These are phyloP conservation scores for Acorus calamus DNA, from an alignment of 106 monocot species.

Conservation along the genomic window DNA sequence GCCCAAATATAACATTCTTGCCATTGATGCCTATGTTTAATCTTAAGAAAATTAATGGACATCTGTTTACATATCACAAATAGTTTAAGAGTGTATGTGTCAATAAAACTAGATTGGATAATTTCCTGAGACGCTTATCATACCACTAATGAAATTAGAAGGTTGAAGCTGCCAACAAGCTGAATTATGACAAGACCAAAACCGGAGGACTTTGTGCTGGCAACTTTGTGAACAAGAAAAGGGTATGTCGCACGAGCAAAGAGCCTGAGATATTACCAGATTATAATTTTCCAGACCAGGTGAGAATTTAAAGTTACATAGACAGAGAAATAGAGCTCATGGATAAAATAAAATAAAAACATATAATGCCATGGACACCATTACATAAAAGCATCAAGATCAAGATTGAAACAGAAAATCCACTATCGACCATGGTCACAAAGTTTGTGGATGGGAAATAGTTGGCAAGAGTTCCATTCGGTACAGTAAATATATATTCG, in stretches of 20 bases:
- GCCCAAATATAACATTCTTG: slow-evolving; percentile 27
- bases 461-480: too few relatives aligned
- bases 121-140: not conserved
- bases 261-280: slow-evolving; percentile 4
- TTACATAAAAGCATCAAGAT: too few relatives aligned
- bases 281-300: not conserved
- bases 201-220: slow-evolving; percentile 6
- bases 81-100: not conserved
- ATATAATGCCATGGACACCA: too few relatives aligned
- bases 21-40: slow-evolving; percentile 8
- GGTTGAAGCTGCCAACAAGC: slow-evolving; percentile 25
- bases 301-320: not conserved
- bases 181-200: slow-evolving; percentile 24
- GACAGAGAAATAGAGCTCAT: not conserved
- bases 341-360: not conserved
- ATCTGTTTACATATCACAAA: slow-evolving; percentile 6
- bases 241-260: slow-evolving; percentile 15
- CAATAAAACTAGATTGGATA: not conserved
- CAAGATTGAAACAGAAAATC: too few relatives aligned
- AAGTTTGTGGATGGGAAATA: too few relatives aligned
- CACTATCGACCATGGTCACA: too few relatives aligned
- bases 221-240: slow-evolving; percentile 10
- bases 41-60: slow-evolving; percentile 14
- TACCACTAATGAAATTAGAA: slow-evolving; percentile 30
- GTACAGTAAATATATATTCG: too few relatives aligned